phyloP scores from a whole-genome alignment of 768 basidiomycete genomes.

The Xerocomus brunneocitrinus region DNA sequence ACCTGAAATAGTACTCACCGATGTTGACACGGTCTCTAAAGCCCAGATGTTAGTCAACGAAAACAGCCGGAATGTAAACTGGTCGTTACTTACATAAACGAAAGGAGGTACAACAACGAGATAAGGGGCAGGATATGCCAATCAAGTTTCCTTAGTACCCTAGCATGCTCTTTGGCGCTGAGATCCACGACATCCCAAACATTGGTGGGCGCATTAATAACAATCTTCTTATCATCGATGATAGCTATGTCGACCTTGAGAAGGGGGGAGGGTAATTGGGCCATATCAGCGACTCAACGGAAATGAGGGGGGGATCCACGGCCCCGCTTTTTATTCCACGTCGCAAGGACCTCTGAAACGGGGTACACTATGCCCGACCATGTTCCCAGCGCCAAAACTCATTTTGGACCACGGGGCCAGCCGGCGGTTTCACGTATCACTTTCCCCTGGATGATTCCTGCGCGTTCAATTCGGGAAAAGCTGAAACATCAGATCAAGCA shows the following conservation, averaged over 20 bases:
- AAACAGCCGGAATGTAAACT: not conserved
- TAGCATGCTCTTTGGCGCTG: not conserved
- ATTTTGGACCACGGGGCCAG: not conserved
- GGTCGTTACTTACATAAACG: constrained; percentile 13
- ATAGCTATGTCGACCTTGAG: constrained; percentile 1
- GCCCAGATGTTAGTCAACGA: not conserved
- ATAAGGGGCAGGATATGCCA: constrained; percentile 19
- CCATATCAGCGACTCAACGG: constrained; percentile 1
- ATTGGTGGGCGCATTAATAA: not conserved
- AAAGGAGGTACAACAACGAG: constrained; percentile 13
- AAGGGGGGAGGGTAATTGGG: not conserved
- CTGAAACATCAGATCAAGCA: constrained; percentile 1
- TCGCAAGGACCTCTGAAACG: not conserved
- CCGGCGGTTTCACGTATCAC: not conserved
- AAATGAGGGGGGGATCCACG: not conserved
- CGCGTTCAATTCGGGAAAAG: not conserved
- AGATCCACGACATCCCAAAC: not conserved
- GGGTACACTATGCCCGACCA: not conserved
- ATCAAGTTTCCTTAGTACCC: constrained; percentile 16
- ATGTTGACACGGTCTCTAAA: constrained; percentile 43
- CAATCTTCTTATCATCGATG: not conserved
- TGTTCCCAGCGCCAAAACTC: not conserved
- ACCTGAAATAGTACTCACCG: constrained; percentile 24
- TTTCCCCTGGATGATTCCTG: not conserved
- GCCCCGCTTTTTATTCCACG: not conserved